phyloP scores from a whole-genome alignment of 169 alveolate genomes.

The Amoebophrya sp. region DNA sequence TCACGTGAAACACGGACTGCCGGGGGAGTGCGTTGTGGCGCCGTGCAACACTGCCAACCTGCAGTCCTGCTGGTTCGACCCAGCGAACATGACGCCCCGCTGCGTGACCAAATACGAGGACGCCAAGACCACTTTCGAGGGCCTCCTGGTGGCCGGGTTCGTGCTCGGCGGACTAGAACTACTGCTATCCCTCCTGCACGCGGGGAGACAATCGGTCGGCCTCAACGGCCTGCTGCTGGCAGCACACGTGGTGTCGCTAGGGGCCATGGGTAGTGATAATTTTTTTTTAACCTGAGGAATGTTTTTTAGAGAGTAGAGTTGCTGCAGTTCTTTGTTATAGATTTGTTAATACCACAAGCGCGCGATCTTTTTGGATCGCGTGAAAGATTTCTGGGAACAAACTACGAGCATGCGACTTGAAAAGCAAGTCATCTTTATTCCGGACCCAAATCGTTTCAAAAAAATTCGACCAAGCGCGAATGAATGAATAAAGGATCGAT shows the following conservation, averaged over 20 bases:
- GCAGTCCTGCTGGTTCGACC: no score
- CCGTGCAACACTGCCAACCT: no score
- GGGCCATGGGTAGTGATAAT: not conserved
- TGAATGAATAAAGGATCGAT: not conserved
- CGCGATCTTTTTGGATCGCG: no score
- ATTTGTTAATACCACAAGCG: not conserved
- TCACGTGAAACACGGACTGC: no score
- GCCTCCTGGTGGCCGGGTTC: not conserved
- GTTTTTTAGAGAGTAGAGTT: no score
- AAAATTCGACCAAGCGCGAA: not conserved
- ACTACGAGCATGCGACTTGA: not conserved
- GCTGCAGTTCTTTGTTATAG: not conserved
- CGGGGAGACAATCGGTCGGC: not conserved
- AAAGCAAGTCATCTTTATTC: not conserved
- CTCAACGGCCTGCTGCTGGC: not conserved
- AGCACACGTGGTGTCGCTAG: not conserved
- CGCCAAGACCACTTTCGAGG: not conserved
- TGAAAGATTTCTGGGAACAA: no score
- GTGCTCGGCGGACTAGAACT: not conserved
- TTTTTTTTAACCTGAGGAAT: no score
- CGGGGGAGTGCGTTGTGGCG: no score
- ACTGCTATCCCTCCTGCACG: not conserved
- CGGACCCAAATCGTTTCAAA: not conserved
- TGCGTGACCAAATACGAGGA: not conserved
- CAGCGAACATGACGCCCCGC: no score